A percentile compares a stretch with the other conserved stretches of the same genome.
Evolutionary conservation across 176 grass and related monocot genomes (phyloP).

Genomic region (Alopecurus myosuroides): DNA sequence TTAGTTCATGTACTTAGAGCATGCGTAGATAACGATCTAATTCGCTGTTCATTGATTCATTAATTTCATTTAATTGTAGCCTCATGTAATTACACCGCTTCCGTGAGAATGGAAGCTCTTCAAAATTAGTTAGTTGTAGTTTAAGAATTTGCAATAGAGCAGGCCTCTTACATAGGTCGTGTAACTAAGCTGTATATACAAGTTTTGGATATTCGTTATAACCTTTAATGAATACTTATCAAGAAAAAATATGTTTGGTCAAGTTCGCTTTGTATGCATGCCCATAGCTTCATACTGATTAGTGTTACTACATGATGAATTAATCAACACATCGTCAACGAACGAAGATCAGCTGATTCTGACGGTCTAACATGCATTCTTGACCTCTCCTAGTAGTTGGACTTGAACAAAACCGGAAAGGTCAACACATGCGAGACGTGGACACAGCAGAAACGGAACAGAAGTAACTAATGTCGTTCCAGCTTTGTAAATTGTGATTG

Average conservation of each 20-base stretch:
- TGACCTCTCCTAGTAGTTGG: conserved; percentile 1
- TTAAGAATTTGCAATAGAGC: neutral
- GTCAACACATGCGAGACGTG: neutral
- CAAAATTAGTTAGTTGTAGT: neutral
- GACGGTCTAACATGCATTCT: neutral
- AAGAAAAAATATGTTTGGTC: too few species aligned
- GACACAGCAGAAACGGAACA: neutral
- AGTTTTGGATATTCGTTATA: neutral
- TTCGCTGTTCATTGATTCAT: neutral
- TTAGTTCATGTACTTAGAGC: neutral
- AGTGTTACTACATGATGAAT: neutral
- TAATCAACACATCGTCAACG: neutral
- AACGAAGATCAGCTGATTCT: neutral
- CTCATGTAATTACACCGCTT: neutral
- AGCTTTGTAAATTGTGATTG: neutral
- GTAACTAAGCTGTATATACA: neutral
- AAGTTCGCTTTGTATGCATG: too few species aligned
- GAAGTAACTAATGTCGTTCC: neutral
- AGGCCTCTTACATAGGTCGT: too few species aligned
- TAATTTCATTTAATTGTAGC: neutral
- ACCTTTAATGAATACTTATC: neutral
- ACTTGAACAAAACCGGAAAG: neutral
- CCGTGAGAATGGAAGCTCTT: neutral
- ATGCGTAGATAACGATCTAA: neutral
- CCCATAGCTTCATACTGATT: neutral